Percentiles rank a stretch among this genome's conserved stretches.
These are phyloP conservation scores for Scedosporium boydii DNA, from an alignment of 2,329 filamentous ascomycete genomes.

Conservation along the genomic window DNA sequence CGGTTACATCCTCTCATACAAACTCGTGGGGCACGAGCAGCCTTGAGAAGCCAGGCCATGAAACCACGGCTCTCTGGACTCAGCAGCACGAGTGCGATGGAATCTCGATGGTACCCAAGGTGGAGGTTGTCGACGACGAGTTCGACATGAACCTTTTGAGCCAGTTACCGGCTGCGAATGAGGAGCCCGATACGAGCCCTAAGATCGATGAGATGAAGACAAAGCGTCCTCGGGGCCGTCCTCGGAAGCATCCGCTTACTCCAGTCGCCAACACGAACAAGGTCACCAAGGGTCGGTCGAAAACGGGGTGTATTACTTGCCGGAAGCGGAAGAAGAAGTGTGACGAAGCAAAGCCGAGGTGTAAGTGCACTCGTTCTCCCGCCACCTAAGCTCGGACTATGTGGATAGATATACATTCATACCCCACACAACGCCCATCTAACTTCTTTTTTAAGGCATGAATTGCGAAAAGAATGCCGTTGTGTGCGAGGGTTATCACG, in stretches of 20 bases:
- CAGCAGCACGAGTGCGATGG: constrained; percentile 41
- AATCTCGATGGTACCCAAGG: constrained; percentile 39
- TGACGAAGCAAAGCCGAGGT: constrained; percentile 58
- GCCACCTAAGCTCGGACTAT: background rate
- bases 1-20: constrained; percentile 35
- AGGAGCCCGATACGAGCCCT: constrained; percentile 9
- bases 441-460: constrained; percentile 42
- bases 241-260: constrained; percentile 67
- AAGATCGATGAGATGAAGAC: constrained; percentile 23
- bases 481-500: constrained; percentile 81
- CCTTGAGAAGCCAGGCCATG: background rate
- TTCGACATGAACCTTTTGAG: constrained; percentile 44
- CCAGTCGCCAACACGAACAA: constrained; percentile 52
- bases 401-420: constrained; percentile 11
- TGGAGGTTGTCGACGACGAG: constrained; percentile 48
- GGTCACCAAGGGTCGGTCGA: constrained; percentile 65
- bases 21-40: constrained; percentile 28
- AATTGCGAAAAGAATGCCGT: constrained; percentile 93
- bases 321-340: constrained; percentile 65
- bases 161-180: constrained; percentile 26
- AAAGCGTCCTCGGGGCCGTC: constrained; percentile 67
- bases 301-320: constrained; percentile 60
- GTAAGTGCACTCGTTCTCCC: constrained; percentile 30
- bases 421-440: constrained; percentile 11
- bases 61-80: background rate